phyloP scores from a whole-genome alignment of 805 yeast genomes.

The Ogataea methanolica region DNA sequence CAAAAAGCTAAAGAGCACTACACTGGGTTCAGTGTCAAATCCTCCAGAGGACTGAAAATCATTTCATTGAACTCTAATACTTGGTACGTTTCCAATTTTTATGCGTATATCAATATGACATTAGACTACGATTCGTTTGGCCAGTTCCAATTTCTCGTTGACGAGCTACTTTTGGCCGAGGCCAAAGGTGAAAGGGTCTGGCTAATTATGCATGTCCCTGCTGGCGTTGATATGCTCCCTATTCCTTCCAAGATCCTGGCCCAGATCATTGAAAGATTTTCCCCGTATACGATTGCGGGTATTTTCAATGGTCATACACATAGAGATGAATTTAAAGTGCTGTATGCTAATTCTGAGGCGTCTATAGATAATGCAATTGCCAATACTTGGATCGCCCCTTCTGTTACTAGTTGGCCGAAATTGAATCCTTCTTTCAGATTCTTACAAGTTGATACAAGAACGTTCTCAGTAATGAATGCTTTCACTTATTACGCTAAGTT shows the following conservation, averaged over 20 bases:
- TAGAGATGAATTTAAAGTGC: constrained; percentile 58
- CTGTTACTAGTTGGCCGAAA: constrained; percentile 56
- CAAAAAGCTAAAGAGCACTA: constrained; percentile 43
- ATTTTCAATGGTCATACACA: constrained; percentile 72
- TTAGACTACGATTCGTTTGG: constrained; percentile 57
- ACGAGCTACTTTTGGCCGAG: constrained; percentile 61
- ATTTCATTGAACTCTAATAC: constrained; percentile 63
- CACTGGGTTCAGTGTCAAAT: constrained; percentile 55
- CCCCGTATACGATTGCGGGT: constrained; percentile 64
- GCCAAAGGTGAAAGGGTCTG: constrained; percentile 58
- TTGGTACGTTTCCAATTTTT: constrained; percentile 61
- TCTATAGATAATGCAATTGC: constrained; percentile 37
- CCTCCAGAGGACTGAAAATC: constrained; percentile 53
- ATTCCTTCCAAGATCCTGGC: constrained; percentile 51
- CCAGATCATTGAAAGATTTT: constrained; percentile 59
- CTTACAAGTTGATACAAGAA: constrained; percentile 58
- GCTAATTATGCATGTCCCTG: constrained; percentile 68
- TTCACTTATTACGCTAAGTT: constrained; percentile 56
- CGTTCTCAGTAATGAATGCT: constrained; percentile 58
- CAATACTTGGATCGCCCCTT: constrained; percentile 62
- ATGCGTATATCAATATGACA: constrained; percentile 46
- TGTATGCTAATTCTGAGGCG: constrained; percentile 44
- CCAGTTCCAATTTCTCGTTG: constrained; percentile 53
- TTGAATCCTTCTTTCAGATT: constrained; percentile 72
- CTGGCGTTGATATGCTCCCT: constrained; percentile 57